These are phyloP conservation scores for Botrytis hyacinthi DNA, from an alignment of 2,329 filamentous ascomycete species.

Conservation along the genomic window DNA sequence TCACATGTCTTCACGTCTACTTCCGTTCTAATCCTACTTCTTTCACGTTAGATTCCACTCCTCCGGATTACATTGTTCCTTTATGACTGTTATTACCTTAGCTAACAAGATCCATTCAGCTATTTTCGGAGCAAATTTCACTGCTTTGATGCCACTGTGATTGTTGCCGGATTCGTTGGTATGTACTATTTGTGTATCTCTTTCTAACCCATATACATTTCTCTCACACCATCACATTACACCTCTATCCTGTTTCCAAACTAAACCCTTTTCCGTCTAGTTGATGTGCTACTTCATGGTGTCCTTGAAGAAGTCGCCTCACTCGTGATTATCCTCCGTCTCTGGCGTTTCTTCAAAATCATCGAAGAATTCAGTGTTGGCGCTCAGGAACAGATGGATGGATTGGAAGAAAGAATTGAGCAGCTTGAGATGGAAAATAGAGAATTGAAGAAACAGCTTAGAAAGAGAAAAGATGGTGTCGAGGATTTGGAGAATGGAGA, in stretches of 20 bases:
- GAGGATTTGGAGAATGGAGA: slow-evolving; percentile 22
- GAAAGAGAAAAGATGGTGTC: slow-evolving; percentile 26
- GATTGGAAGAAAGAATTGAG: slow-evolving; percentile 52
- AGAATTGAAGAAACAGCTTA: slow-evolving; percentile 48
- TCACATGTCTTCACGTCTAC: background rate
- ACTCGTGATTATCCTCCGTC: slow-evolving; percentile 62
- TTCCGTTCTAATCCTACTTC: background rate
- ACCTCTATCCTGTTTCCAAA: background rate
- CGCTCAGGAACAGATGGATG: slow-evolving; percentile 60
- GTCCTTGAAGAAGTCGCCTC: slow-evolving; percentile 62
- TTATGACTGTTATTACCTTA: background rate
- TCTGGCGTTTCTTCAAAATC: slow-evolving; percentile 70
- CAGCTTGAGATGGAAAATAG: slow-evolving; percentile 50
- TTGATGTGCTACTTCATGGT: slow-evolving; percentile 61
- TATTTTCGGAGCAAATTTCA: slow-evolving; percentile 61
- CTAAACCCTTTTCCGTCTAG: slow-evolving; percentile 49
- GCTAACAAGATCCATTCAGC: slow-evolving; percentile 38
- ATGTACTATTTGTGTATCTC: background rate
- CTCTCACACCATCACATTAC: background rate
- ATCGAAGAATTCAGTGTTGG: slow-evolving; percentile 66
- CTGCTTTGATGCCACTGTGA: slow-evolving; percentile 61
- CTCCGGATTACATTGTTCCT: background rate
- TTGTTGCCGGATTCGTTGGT: slow-evolving; percentile 56
- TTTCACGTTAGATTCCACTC: background rate
- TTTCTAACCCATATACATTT: background rate